Percentiles rank a stretch among this genome's conserved stretches.
Evolutionary conservation across 2,329 filamentous ascomycete species (phyloP).

Genomic region (Alternaria tenuissima): DNA sequence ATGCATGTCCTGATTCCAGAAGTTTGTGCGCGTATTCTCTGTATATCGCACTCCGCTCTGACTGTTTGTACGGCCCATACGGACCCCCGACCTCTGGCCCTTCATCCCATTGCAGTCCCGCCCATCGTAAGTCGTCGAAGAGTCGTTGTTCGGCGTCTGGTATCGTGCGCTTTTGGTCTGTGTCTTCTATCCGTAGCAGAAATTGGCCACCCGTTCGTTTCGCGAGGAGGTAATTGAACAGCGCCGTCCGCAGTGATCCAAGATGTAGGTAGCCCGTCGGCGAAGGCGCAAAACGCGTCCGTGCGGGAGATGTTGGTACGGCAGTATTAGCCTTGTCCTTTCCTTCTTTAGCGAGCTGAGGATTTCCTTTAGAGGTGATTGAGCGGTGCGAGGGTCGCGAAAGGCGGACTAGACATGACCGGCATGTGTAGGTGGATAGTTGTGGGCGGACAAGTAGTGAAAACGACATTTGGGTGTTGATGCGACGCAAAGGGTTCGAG

Average conservation of each 20-base stretch:
- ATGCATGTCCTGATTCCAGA: slow-evolving; percentile 76
- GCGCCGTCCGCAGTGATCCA: slow-evolving; percentile 86
- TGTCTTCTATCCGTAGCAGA: slow-evolving; percentile 90
- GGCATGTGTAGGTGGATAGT: slow-evolving; percentile 38
- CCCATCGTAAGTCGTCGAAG: slow-evolving; percentile 84
- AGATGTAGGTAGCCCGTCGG: slow-evolving; percentile 94
- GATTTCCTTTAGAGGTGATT: slow-evolving; percentile 19
- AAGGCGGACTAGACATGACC: slow-evolving; percentile 37
- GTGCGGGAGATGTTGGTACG: slow-evolving; percentile 47
- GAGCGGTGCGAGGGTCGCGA: slow-evolving; percentile 25
- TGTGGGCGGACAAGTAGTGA: slow-evolving; percentile 33
- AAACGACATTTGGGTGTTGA: slow-evolving; percentile 32
- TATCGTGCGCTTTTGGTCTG: slow-evolving; percentile 87
- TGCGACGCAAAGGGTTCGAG: slow-evolving; percentile 3
- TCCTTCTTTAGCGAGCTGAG: background rate
- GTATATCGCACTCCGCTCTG: slow-evolving; percentile 79
- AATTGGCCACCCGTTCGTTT: slow-evolving; percentile 89
- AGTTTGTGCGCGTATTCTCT: slow-evolving; percentile 73
- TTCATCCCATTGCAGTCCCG: slow-evolving; percentile 92
- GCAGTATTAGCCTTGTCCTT: slow-evolving; percentile 20
- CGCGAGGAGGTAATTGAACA: slow-evolving; percentile 96
- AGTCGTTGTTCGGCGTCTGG: slow-evolving; percentile 79
- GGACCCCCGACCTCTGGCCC: slow-evolving; percentile 82
- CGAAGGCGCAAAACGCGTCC: slow-evolving; percentile 92
- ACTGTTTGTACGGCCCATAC: slow-evolving; percentile 88